Evolutionary conservation across 129 eudicot genomes (phyloP).

Genomic region (Flaveria robusta): DNA sequence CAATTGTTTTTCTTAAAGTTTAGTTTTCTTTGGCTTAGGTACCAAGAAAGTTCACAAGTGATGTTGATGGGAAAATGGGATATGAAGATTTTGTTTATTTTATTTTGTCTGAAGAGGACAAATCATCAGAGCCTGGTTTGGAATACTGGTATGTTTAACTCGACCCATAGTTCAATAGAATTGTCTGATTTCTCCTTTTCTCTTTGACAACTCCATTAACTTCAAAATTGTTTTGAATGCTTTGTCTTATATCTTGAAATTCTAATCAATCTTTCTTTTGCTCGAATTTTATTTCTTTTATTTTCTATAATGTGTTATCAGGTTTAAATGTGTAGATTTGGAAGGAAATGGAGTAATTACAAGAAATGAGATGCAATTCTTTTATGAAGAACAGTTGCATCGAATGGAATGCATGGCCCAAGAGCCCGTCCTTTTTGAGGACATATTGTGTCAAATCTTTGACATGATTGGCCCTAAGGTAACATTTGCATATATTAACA

Average conservation of each 20-base stretch:
- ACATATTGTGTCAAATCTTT: conserved; percentile 91
- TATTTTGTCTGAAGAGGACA: conserved; percentile 31
- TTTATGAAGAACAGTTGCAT: conserved; percentile 97
- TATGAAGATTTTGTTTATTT: conserved; percentile 34
- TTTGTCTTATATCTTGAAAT: neutral
- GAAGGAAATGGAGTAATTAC: conserved; percentile 89
- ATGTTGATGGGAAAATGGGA: conserved; percentile 35
- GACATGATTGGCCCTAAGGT: conserved; percentile 98
- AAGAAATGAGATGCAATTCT: conserved; percentile 92
- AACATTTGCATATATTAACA: neutral
- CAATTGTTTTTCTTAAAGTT: neutral
- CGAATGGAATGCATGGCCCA: conserved; percentile 99
- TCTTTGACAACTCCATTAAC: neutral
- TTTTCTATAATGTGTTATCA: conserved; percentile 20
- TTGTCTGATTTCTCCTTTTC: neutral
- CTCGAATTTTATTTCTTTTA: neutral
- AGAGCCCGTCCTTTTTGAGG: conserved; percentile 97
- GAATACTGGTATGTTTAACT: conserved; percentile 20
- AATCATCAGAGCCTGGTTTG: conserved; percentile 30
- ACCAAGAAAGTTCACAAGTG: conserved; percentile 33
- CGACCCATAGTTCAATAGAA: neutral
- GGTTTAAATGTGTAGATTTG: conserved; percentile 98
- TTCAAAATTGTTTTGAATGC: neutral
- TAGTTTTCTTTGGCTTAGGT: conserved; percentile 3
- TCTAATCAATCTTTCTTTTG: neutral